Evolutionary conservation across 352 stramenopile genomes (phyloP).

Genomic region (Saprolegnia diclina): DNA sequence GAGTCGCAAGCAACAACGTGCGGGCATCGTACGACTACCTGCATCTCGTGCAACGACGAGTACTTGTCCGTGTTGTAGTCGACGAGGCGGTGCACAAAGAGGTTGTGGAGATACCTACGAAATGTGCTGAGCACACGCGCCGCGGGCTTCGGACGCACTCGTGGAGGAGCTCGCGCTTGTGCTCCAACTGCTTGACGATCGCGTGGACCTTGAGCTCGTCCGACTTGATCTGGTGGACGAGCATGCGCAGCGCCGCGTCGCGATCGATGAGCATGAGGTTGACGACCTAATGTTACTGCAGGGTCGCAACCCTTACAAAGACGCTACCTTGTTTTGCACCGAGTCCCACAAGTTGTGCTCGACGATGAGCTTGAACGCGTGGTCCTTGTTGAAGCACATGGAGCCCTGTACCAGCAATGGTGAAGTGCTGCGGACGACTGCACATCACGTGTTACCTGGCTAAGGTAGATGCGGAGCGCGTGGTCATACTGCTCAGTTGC

Average conservation of each 20-base stretch:
- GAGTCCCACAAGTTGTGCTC: conserved; percentile 77
- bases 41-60: conserved; percentile 50
- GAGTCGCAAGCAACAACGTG: background rate
- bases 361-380: conserved; percentile 76
- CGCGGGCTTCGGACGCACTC: conserved; percentile 34
- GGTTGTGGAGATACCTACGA: conserved; percentile 44
- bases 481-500: conserved; percentile 77
- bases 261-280: conserved; percentile 79
- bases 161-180: conserved; percentile 57
- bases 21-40: background rate
- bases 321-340: conserved; percentile 64
- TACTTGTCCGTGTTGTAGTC: conserved; percentile 81
- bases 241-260: conserved; percentile 58
- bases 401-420: conserved; percentile 33
- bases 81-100: conserved; percentile 56
- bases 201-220: conserved; percentile 73
- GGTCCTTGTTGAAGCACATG: conserved; percentile 82
- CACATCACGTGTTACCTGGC: conserved; percentile 36
- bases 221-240: conserved; percentile 56
- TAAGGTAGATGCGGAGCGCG: conserved; percentile 78
- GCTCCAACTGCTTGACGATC: conserved; percentile 68
- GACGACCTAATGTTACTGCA: conserved; percentile 1
- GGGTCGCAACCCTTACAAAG: background rate
- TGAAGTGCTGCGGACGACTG: background rate
- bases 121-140: no score